These are phyloP conservation scores for Phytophthora lateralis DNA, from an alignment of 352 stramenopile genomes.

Conservation along the genomic window DNA sequence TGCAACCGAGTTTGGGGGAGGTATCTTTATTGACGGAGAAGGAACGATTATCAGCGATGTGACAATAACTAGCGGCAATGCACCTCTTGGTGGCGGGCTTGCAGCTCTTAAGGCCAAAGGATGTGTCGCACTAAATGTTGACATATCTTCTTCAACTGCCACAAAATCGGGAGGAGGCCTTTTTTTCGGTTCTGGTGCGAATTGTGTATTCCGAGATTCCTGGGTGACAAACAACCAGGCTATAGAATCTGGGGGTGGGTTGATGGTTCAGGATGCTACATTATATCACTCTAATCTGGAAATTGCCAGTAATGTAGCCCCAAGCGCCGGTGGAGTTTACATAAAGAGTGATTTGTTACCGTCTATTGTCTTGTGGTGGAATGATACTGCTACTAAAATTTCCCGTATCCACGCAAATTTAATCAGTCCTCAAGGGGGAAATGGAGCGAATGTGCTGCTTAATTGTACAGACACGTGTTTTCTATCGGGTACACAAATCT, in stretches of 20 bases:
- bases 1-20: conserved; percentile 34
- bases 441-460: conserved; percentile 40
- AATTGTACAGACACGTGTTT: conserved; percentile 26
- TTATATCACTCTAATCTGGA: conserved; percentile 43
- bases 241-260: conserved; percentile 31
- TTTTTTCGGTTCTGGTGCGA: conserved; percentile 28
- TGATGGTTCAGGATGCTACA: conserved; percentile 32
- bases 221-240: conserved; percentile 31
- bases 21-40: conserved; percentile 37
- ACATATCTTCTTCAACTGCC: conserved; percentile 29
- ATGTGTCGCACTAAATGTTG: conserved; percentile 24
- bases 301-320: conserved; percentile 31
- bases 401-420: conserved; percentile 37
- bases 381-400: not conserved
- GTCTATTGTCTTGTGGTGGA: conserved; percentile 8
- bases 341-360: conserved; percentile 11
- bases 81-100: conserved; percentile 38
- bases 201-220: conserved; percentile 34
- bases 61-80: conserved; percentile 12
- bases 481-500: conserved; percentile 32
- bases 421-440: conserved; percentile 8
- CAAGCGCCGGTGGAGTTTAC: conserved; percentile 35
- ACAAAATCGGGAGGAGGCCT: conserved; percentile 33
- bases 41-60: conserved; percentile 22
- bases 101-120: conserved; percentile 15